These are phyloP conservation scores for Gossypium sturtianum DNA, from an alignment of 345 rosid species.

Conservation along the genomic window DNA sequence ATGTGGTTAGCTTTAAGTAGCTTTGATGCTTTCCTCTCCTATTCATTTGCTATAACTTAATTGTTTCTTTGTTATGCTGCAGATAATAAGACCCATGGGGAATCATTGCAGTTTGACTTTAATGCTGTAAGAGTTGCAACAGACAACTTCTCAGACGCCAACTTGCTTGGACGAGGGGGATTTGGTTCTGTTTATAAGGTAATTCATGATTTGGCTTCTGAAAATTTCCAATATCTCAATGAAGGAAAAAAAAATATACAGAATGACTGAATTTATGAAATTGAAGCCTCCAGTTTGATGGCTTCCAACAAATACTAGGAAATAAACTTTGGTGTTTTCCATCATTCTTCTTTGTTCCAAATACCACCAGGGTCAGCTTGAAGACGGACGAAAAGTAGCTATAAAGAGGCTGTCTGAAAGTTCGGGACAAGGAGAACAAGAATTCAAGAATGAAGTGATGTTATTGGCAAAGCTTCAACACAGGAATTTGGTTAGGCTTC, in stretches of 20 bases:
- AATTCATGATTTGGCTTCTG: neutral
- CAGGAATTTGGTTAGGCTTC: constrained; percentile 16
- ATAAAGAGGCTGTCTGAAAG: constrained; percentile 4
- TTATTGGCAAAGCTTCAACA: constrained; percentile 16
- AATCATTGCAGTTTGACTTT: constrained; percentile 7
- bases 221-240: neutral
- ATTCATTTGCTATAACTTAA: neutral
- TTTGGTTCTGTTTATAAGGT: constrained; percentile 14
- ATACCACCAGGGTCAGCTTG: constrained; percentile 7
- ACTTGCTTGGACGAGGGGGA: constrained; percentile 10
- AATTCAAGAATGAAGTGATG: constrained; percentile 17
- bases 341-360: neutral
- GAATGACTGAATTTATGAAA: neutral
- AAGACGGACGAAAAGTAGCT: constrained; percentile 1
- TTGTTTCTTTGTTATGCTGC: neutral
- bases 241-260: too few relatives aligned
- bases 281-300: neutral
- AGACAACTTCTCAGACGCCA: neutral
- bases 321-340: neutral
- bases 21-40: neutral
- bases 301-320: neutral
- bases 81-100: neutral
- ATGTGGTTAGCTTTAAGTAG: neutral
- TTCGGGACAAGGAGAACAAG: constrained; percentile 1
- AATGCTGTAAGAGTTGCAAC: constrained; percentile 7